Conservation (phyloP, 805 yeast genomes). For the Candida pini region DNA sequence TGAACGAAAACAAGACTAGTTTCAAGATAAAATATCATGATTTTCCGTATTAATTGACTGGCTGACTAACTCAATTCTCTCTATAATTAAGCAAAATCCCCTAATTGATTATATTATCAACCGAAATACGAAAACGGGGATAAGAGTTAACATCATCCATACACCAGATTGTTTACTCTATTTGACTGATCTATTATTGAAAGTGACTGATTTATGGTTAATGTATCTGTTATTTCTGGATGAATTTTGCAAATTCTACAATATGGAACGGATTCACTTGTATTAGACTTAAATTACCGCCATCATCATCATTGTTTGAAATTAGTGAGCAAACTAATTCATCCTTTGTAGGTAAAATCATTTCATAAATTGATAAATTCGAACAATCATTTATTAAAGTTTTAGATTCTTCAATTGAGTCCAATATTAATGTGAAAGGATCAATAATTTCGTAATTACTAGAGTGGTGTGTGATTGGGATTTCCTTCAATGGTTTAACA, state of each 20-base stretch:
- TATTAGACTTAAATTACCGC: not conserved
- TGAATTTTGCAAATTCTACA: slow-evolving; percentile 2
- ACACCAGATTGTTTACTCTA: not conserved
- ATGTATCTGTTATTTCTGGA: slow-evolving; percentile 1
- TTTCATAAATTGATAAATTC: not conserved
- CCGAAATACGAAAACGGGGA: too few species aligned
- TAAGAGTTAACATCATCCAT: too few species aligned
- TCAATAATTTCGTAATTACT: too few species aligned
- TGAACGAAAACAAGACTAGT: too few species aligned
- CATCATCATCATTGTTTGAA: not conserved
- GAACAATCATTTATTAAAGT: not conserved
- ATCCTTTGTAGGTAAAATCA: not conserved
- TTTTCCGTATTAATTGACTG: too few species aligned
- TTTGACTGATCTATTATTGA: not conserved
- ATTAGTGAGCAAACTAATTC: slow-evolving; percentile 2
- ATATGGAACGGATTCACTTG: slow-evolving; percentile 2
- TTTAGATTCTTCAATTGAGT: not conserved
- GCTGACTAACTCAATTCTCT: too few species aligned
- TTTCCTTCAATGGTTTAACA: slow-evolving; percentile 6
- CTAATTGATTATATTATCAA: too few species aligned
- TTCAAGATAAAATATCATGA: too few species aligned
- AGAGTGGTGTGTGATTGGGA: too few species aligned
- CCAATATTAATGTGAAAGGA: too few species aligned
- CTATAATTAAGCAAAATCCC: too few species aligned
- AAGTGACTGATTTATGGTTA: too few species aligned